Conservation (phyloP, 768 basidiomycete genomes). For the Leccinum pellstonianum region DNA sequence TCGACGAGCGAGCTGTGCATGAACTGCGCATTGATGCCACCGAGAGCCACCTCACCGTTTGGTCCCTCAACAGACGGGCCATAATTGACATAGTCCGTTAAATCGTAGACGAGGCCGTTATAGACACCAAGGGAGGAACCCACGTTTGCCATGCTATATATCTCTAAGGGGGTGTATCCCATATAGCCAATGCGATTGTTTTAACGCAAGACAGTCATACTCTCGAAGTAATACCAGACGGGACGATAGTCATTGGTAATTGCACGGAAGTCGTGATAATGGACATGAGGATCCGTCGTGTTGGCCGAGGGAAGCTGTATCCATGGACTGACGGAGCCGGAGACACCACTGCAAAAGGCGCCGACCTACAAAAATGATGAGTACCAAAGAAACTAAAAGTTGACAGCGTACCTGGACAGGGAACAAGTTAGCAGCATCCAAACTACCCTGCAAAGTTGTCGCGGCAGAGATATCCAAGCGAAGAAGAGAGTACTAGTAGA, state of each 20-base stretch:
- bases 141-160: constrained; percentile 63
- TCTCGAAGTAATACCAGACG: constrained; percentile 8
- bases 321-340: constrained; percentile 82
- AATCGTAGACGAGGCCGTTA: constrained; percentile 80
- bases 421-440: too few relatives aligned
- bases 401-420: constrained; percentile 29
- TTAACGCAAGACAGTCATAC: constrained; percentile 87
- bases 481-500: too few relatives aligned
- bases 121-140: constrained; percentile 78
- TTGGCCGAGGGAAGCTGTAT: constrained; percentile 79
- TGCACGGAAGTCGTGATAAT: constrained; percentile 95
- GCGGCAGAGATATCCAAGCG: too few relatives aligned
- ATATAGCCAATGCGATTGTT: constrained; percentile 79
- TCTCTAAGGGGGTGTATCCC: constrained; percentile 71
- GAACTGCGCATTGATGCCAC: constrained; percentile 52
- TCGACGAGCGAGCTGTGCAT: constrained; percentile 67
- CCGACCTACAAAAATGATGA: constrained; percentile 55
- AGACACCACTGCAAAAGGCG: constrained; percentile 86
- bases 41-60: constrained; percentile 41
- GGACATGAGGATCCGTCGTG: constrained; percentile 66
- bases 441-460: too few relatives aligned
- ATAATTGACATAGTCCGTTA: constrained; percentile 74
- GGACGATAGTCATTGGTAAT: constrained; percentile 55
- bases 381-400: background rate
- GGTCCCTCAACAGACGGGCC: constrained; percentile 61